Evolutionary conservation across 1,139 yeast genomes (phyloP).

Genomic region (Scheffersomyces segobiensis): DNA sequence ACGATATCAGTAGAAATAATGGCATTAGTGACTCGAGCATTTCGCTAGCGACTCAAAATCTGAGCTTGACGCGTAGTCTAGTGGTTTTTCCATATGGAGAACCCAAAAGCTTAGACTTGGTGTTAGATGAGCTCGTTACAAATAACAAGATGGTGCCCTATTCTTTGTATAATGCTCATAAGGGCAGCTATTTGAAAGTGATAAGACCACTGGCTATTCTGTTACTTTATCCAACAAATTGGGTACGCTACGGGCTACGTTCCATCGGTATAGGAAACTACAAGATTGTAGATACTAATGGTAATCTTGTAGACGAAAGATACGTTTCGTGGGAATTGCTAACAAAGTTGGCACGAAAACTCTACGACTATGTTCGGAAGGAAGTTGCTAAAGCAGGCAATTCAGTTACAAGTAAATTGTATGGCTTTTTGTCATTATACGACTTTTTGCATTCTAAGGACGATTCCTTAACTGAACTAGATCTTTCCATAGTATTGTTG

Average conservation of each 20-base stretch:
- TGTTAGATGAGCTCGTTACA: constrained; percentile 27
- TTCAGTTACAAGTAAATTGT: constrained; percentile 20
- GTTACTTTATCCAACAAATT: constrained; percentile 20
- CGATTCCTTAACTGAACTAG: constrained; percentile 17
- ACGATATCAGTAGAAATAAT: constrained; percentile 17
- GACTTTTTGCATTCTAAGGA: constrained; percentile 13
- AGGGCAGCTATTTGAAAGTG: not conserved
- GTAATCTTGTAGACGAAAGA: constrained; percentile 20
- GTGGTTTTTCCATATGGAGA: constrained; percentile 29
- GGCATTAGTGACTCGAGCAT: constrained; percentile 18
- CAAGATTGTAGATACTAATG: constrained; percentile 9
- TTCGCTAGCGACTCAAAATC: constrained; percentile 23
- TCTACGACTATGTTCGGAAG: constrained; percentile 8
- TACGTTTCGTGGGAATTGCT: constrained; percentile 29
- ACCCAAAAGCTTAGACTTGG: constrained; percentile 25
- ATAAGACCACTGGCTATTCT: not conserved
- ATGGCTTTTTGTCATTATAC: constrained; percentile 16
- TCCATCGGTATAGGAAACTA: constrained; percentile 2
- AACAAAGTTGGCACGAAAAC: constrained; percentile 14
- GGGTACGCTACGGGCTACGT: constrained; percentile 21
- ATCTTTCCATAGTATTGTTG: constrained; percentile 25
- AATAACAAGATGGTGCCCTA: constrained; percentile 24
- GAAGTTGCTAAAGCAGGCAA: constrained; percentile 14
- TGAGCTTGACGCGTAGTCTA: constrained; percentile 20
- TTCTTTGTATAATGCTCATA: constrained; percentile 15